phyloP scores from a whole-genome alignment of 2,329 filamentous ascomycete genomes.

The Calonectria leucothoes region DNA sequence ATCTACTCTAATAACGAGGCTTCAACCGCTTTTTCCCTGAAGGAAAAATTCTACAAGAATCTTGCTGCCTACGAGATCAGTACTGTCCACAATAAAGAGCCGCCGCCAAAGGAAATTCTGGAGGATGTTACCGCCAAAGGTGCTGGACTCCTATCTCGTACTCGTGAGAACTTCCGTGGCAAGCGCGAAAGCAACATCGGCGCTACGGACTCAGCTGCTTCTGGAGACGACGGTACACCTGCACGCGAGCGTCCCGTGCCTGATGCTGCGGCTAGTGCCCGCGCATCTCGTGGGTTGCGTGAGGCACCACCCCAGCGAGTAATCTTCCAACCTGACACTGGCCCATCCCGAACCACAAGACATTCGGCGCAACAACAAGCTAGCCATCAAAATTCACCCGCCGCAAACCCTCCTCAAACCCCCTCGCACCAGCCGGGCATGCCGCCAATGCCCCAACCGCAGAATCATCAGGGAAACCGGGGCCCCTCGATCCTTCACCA shows the following conservation, averaged over 20 bases:
- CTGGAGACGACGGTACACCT: conserved; percentile 70
- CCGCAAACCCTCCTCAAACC: conserved; percentile 40
- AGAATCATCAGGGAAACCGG: conserved; percentile 48
- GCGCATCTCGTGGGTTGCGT: conserved; percentile 74
- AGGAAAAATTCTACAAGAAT: conserved; percentile 91
- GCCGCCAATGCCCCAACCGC: conserved; percentile 44
- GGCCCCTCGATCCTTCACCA: conserved; percentile 61
- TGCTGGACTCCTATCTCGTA: conserved; percentile 81
- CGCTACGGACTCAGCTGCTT: conserved; percentile 67
- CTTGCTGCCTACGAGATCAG: conserved; percentile 89
- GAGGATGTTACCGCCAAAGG: conserved; percentile 90
- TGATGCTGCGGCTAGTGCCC: conserved; percentile 65
- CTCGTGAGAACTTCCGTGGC: conserved; percentile 77
- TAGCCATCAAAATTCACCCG: conserved; percentile 42
- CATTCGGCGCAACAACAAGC: conserved; percentile 63
- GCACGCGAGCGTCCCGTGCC: conserved; percentile 63
- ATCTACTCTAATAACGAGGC: conserved; percentile 80
- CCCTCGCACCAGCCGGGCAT: conserved; percentile 49
- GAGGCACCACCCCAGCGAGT: conserved; percentile 88
- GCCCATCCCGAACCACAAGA: conserved; percentile 71
- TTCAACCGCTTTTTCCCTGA: conserved; percentile 87
- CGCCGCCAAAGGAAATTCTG: conserved; percentile 87
- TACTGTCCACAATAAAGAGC: conserved; percentile 80
- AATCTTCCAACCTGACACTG: conserved; percentile 85
- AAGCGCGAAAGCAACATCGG: conserved; percentile 63